phyloP scores from a whole-genome alignment of 2,329 filamentous ascomycete species.

The Diaporthe sp. region DNA sequence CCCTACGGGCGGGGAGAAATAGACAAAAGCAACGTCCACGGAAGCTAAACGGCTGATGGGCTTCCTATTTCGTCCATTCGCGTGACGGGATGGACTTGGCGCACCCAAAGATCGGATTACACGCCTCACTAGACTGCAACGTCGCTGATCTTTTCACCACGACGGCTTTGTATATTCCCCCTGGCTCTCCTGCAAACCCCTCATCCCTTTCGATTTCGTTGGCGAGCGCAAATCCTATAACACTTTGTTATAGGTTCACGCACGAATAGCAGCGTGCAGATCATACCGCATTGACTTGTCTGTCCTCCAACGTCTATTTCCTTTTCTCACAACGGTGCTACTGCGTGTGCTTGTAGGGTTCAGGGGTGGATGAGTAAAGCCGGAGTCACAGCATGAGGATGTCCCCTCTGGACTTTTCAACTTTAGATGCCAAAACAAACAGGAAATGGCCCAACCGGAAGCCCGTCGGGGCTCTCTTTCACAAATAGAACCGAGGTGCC shows the following conservation, averaged over 20 bases:
- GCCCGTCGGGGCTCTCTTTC: not conserved
- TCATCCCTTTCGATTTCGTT: not conserved
- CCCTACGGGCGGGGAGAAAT: constrained; percentile 1
- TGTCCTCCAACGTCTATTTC: not conserved
- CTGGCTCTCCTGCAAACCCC: not conserved
- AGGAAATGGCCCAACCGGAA: not conserved
- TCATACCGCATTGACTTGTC: too few relatives aligned
- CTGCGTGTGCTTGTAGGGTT: not conserved
- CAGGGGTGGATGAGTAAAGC: not conserved
- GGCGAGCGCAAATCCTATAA: not conserved
- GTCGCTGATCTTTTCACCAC: not conserved
- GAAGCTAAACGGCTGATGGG: not conserved
- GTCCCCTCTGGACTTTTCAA: too few relatives aligned
- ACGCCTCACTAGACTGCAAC: not conserved
- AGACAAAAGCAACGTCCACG: not conserved
- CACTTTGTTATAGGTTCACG: not conserved
- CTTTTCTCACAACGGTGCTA: not conserved
- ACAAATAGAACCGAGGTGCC: not conserved
- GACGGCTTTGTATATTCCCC: not conserved
- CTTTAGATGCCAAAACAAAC: not conserved
- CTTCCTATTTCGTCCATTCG: not conserved
- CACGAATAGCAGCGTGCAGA: not conserved
- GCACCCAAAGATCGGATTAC: not conserved
- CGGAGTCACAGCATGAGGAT: not conserved
- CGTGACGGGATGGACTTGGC: not conserved